Conservation (phyloP, 495 filamentous ascomycete genomes). For the Rhypophila decipiens region DNA sequence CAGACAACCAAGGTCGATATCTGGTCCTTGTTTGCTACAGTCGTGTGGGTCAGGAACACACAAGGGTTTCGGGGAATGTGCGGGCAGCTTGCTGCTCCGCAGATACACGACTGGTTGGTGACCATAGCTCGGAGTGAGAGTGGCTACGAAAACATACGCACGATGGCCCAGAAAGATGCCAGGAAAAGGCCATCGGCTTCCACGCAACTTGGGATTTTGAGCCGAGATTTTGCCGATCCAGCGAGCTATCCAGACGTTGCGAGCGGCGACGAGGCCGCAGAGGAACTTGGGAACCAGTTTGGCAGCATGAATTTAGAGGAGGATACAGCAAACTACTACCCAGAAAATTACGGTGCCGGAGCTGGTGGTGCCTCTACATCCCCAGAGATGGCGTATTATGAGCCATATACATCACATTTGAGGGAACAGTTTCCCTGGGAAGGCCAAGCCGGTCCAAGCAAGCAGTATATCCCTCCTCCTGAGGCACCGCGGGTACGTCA, state of each 20-base stretch:
- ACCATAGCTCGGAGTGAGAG: slow-evolving; percentile 1
- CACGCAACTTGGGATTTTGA: slow-evolving; percentile 14
- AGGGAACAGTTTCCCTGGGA: neutral
- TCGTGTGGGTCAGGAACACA: slow-evolving; percentile 26
- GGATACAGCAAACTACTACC: neutral
- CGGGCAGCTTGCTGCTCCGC: slow-evolving; percentile 1
- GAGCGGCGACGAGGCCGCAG: neutral
- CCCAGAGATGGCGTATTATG: slow-evolving; percentile 20
- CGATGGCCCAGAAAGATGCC: slow-evolving; percentile 19
- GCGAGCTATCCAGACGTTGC: neutral
- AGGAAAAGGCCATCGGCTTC: slow-evolving; percentile 15
- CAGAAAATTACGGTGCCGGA: neutral
- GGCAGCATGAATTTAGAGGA: slow-evolving; percentile 8
- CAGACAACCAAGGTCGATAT: slow-evolving; percentile 36
- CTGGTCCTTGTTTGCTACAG: slow-evolving; percentile 38
- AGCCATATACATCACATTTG: slow-evolving; percentile 13
- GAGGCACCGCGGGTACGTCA: neutral
- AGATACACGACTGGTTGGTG: slow-evolving; percentile 17
- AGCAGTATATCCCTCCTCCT: slow-evolving; percentile 5
- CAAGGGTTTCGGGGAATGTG: slow-evolving; percentile 15
- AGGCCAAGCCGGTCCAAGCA: slow-evolving; percentile 6
- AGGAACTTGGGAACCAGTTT: slow-evolving; percentile 7
- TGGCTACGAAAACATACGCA: slow-evolving; percentile 11
- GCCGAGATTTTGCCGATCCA: neutral
- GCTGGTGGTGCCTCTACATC: neutral